A percentile compares a stretch with the other conserved stretches of the same genome.
Evolutionary conservation across 2,329 filamentous ascomycete species (phyloP).

Genomic region (Metarhizium sp.): DNA sequence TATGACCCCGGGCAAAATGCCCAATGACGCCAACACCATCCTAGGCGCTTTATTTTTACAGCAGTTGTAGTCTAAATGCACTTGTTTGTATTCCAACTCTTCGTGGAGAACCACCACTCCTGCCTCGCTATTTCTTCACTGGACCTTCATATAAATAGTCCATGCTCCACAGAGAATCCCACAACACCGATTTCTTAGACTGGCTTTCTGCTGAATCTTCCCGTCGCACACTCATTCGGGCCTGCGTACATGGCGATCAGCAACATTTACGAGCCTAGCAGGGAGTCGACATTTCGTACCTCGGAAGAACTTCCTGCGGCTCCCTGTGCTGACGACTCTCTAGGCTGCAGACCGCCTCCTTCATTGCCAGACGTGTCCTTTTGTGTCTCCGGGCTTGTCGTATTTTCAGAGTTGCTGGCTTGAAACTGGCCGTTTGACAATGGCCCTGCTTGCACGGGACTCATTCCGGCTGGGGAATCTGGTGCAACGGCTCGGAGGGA

Average conservation of each 20-base stretch:
- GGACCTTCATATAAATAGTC: constrained; percentile 46
- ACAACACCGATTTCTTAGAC: constrained; percentile 46
- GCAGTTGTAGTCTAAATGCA: not conserved
- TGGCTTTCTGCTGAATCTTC: constrained; percentile 30
- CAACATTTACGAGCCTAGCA: constrained; percentile 35
- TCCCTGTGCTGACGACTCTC: constrained; percentile 15
- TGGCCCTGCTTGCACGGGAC: constrained; percentile 28
- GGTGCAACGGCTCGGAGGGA: constrained; percentile 41
- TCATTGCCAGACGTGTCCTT: constrained; percentile 1
- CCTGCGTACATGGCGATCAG: constrained; percentile 14
- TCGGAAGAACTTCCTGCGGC: constrained; percentile 26
- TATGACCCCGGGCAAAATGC: not conserved
- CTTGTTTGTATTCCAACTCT: not conserved
- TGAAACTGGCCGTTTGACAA: constrained; percentile 14
- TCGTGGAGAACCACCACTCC: not conserved
- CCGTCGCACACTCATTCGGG: constrained; percentile 22
- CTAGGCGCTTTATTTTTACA: not conserved
- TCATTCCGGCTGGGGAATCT: constrained; percentile 29
- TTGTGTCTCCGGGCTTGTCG: not conserved
- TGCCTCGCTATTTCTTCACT: constrained; percentile 15
- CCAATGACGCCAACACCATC: constrained; percentile 1
- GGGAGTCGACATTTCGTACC: constrained; percentile 45
- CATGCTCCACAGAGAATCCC: constrained; percentile 53
- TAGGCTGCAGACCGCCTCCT: constrained; percentile 12
- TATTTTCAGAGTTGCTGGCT: constrained; percentile 8